Conservation (phyloP, 208 protist genomes). For the Leishmania lainsoni region DNA sequence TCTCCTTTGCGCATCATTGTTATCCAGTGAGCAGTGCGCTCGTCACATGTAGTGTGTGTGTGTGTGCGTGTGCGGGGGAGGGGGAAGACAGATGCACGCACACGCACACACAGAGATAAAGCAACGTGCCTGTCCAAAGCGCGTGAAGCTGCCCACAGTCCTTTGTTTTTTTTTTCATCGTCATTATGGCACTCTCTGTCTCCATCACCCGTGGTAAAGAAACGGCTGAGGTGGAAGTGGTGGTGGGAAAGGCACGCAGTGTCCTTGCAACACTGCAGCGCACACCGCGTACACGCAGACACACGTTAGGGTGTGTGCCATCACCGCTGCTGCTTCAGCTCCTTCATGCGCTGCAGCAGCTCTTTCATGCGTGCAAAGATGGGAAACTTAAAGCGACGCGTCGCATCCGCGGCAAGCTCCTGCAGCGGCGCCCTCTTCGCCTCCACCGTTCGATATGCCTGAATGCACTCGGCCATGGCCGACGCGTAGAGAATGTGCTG, state of each 20-base stretch:
- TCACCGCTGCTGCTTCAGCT: conserved; percentile 55
- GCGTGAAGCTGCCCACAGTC: background rate
- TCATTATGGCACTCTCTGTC: background rate
- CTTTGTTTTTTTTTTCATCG: background rate
- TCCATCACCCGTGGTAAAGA: background rate
- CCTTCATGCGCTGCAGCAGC: conserved; percentile 81
- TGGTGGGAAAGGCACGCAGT: background rate
- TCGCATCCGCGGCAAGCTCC: conserved; percentile 84
- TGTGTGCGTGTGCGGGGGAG: background rate
- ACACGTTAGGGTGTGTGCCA: background rate
- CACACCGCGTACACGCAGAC: background rate
- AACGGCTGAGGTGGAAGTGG: background rate
- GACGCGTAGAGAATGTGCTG: conserved; percentile 37
- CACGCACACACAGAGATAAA: background rate
- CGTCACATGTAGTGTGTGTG: background rate
- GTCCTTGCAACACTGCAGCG: background rate
- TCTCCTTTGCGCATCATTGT: no score
- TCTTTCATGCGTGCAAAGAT: conserved; percentile 88
- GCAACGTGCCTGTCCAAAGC: background rate
- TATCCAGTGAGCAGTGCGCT: background rate
- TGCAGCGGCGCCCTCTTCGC: conserved; percentile 52
- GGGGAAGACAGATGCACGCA: no score
- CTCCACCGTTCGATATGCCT: conserved; percentile 66
- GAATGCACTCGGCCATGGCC: conserved; percentile 73
- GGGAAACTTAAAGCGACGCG: conserved; percentile 84